These are phyloP conservation scores for Kwoniella sp. DNA, from an alignment of 768 basidiomycete genomes.

Conservation along the genomic window DNA sequence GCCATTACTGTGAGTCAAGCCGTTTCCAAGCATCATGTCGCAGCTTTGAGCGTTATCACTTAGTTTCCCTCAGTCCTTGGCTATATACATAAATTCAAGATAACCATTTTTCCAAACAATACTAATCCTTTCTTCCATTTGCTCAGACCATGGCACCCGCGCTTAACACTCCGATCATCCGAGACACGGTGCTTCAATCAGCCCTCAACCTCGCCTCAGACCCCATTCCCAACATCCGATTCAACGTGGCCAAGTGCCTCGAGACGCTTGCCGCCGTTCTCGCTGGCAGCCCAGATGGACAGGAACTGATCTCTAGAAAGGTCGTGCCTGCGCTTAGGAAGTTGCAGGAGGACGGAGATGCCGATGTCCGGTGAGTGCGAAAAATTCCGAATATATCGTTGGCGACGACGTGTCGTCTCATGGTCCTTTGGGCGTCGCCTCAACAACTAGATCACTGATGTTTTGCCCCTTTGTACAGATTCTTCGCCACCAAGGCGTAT, in stretches of 20 bases:
- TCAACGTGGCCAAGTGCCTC: slow-evolving; percentile 94
- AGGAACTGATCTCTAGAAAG: slow-evolving; percentile 70
- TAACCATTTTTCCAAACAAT: too few relatives aligned
- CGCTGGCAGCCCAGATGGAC: slow-evolving; percentile 65
- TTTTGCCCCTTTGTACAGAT: too few relatives aligned
- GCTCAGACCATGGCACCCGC: slow-evolving; percentile 92
- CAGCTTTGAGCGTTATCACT: too few relatives aligned
- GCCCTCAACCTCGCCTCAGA: slow-evolving; percentile 80
- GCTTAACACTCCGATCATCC: slow-evolving; percentile 78
- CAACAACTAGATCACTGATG: too few relatives aligned
- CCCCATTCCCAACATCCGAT: slow-evolving; percentile 97
- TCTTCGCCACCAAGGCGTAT: slow-evolving; percentile 47
- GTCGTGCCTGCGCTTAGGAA: slow-evolving; percentile 82
- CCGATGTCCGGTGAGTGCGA: slow-evolving; percentile 76
- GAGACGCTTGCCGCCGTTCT: slow-evolving; percentile 81
- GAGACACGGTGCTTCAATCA: slow-evolving; percentile 72
- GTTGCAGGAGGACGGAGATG: slow-evolving; percentile 83
- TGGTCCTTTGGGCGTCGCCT: neutral
- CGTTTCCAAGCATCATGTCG: too few relatives aligned
- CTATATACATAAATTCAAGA: too few relatives aligned
- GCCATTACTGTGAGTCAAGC: slow-evolving; percentile 92
- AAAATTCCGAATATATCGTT: too few relatives aligned
- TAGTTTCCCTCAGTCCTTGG: too few relatives aligned
- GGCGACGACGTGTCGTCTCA: too few relatives aligned
- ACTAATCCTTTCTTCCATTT: too few relatives aligned